phyloP scores from a whole-genome alignment of 345 rosid species.

The Ailanthus altissimus region DNA sequence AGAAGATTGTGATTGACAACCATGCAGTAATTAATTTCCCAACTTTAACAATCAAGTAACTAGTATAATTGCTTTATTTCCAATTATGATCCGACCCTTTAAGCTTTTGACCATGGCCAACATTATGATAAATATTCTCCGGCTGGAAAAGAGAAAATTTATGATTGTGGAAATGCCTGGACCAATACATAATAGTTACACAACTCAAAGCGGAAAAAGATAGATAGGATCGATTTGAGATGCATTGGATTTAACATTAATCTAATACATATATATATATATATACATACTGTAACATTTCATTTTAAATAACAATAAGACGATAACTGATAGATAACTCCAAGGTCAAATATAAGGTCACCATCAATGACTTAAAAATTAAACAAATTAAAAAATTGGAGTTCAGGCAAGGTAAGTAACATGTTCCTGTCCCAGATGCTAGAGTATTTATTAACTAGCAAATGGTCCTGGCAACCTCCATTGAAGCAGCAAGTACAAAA shows the following conservation, averaged over 20 bases:
- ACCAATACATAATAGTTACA: slow-evolving; percentile 24
- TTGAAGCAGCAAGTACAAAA: slow-evolving; percentile 6
- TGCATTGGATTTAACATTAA: neutral
- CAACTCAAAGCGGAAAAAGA: neutral
- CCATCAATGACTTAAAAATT: slow-evolving; percentile 28
- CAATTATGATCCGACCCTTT: neutral
- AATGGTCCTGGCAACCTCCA: neutral
- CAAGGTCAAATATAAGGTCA: slow-evolving; percentile 46
- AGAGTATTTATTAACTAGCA: neutral
- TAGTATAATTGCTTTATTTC: neutral
- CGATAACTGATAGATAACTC: slow-evolving; percentile 31
- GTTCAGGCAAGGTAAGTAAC: slow-evolving; percentile 20
- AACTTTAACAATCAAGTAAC: too few species aligned
- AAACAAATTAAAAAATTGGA: neutral
- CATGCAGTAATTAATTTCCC: neutral
- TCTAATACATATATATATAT: too few species aligned
- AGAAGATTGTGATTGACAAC: neutral
- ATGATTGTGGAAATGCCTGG: neutral
- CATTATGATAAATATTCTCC: slow-evolving; percentile 23
- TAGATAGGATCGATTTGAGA: too few species aligned
- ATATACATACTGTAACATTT: neutral
- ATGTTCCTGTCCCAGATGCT: slow-evolving; percentile 5
- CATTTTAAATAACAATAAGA: slow-evolving; percentile 12
- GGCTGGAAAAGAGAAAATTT: neutral
- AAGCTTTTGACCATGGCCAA: slow-evolving; percentile 16